Base-by-base conservation (phyloP, 495 filamentous ascomycete species). In the Halenospora varia region DNA sequence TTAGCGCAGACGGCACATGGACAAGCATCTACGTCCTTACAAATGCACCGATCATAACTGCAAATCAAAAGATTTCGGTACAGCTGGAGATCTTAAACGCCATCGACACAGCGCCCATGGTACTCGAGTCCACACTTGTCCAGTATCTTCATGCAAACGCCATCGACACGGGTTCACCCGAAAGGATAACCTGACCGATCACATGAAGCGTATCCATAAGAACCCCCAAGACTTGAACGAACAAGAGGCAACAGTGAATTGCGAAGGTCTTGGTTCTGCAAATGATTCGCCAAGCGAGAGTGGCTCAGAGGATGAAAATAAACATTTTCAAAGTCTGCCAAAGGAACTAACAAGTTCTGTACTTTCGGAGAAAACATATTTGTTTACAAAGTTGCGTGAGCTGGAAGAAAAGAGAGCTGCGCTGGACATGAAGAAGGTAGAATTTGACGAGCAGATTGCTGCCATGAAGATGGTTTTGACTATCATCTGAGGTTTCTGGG, bases 321-420 rank as follows among this genome's bases (percentile, higher is more conserved):
- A 55, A 24, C 17, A 8, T 2, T 3, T 55, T 40, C n/a, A n/a
- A 40, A n/a, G 9, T 40, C 35, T 40, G 35, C n/a, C 9, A 40
- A n/a, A 9, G n/a, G 9, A 40, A 40, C 35, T n/a, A 9, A 40
- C 9, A 3, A n/a, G 17, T 20, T 40, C 41, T 3, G 23, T 17
- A 15, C 10, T 47, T 9, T 17, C 55, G 17, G 25, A 50, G 2
- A 57, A 45, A 19, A n/a, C 25, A 9, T n/a, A 15, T 2, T 17
- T 51, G 47, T n/a, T 44, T 8, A 61, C 63, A 44, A 67, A 65
- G 23, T 39, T 70, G 41, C 48, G 63, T 41, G 67, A 70, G 53
- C 48, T 70, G 10, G 19, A 35, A 15, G 61, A 67, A 41, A 68
- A 67, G 62, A 70, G 48, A 39, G 61, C 24, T 1, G 24, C 11